A percentile compares a stretch with the other conserved stretches of the same genome.
Conservation (phyloP, 768 basidiomycete genomes). For the Cystobasidium ongulense region DNA sequence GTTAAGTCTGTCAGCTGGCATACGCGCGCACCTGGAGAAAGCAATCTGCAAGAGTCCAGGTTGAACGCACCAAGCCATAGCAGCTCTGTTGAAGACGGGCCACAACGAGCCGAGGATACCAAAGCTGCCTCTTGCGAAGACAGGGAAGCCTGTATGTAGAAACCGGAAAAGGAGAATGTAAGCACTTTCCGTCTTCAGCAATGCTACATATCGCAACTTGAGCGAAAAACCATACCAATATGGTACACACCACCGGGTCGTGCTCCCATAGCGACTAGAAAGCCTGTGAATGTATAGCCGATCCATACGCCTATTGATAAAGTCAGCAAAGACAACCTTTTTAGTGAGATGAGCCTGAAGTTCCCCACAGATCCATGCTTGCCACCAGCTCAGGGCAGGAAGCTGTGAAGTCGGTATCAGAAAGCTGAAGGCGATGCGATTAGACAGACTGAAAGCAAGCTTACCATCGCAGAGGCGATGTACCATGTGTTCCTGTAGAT, state of each 20-base stretch:
- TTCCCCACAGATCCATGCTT: conserved; percentile 66
- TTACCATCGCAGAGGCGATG: conserved; percentile 45
- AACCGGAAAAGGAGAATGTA: conserved; percentile 52
- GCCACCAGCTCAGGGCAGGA: conserved; percentile 62
- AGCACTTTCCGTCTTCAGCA: neutral
- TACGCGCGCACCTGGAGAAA: neutral
- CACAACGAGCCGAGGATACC: conserved; percentile 58
- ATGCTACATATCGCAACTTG: neutral
- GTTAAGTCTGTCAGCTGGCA: neutral
- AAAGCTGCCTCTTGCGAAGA: conserved; percentile 53
- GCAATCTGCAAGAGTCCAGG: neutral
- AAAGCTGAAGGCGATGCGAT: neutral
- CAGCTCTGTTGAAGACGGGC: conserved; percentile 32
- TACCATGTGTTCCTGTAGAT: conserved; percentile 32
- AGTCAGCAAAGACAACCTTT: neutral
- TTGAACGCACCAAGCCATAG: conserved; percentile 38
- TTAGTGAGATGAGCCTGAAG: too few relatives aligned
- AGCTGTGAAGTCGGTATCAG: neutral
- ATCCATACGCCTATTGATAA: conserved; percentile 56
- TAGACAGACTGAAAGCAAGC: neutral
- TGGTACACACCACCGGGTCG: conserved; percentile 69
- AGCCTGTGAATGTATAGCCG: conserved; percentile 53
- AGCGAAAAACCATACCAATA: conserved; percentile 45
- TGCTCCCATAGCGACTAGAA: conserved; percentile 68
- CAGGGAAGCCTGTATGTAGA: conserved; percentile 47